Conservation (phyloP, 441 rosid species). For the Euphorbia schlechtendalii region DNA sequence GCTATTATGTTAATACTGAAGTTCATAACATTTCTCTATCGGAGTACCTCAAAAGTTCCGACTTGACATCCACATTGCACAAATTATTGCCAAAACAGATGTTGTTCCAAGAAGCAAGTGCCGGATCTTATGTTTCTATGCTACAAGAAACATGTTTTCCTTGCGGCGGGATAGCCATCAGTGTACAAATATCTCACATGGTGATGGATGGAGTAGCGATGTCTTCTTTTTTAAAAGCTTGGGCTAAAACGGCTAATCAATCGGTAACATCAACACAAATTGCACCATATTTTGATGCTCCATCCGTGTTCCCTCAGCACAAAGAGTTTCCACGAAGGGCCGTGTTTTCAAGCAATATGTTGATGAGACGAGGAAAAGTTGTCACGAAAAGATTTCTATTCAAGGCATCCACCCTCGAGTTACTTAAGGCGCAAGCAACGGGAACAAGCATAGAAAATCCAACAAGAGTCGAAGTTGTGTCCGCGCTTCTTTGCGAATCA, state of each 20-base stretch:
- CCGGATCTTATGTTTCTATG: background rate
- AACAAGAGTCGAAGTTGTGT: slow-evolving; percentile 22
- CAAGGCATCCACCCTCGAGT: background rate
- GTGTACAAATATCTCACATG: slow-evolving; percentile 21
- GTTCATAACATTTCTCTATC: background rate
- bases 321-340: background rate
- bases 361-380: background rate
- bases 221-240: slow-evolving; percentile 4
- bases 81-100: background rate
- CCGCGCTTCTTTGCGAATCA: slow-evolving; percentile 11
- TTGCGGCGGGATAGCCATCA: slow-evolving; percentile 30
- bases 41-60: background rate
- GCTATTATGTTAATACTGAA: background rate
- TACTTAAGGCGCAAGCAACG: slow-evolving; percentile 8
- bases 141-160: background rate
- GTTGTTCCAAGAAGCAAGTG: background rate
- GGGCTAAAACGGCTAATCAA: slow-evolving; percentile 22
- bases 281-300: background rate
- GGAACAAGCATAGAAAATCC: background rate
- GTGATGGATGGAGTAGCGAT: slow-evolving; percentile 17
- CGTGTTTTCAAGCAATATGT: background rate
- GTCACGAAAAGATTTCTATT: slow-evolving; percentile 15
- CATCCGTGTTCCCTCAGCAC: slow-evolving; percentile 18
- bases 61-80: background rate
- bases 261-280: background rate